Base-by-base conservation (phyloP, 83 land plant genomes). In the Isoetes engelmannii region DNA sequence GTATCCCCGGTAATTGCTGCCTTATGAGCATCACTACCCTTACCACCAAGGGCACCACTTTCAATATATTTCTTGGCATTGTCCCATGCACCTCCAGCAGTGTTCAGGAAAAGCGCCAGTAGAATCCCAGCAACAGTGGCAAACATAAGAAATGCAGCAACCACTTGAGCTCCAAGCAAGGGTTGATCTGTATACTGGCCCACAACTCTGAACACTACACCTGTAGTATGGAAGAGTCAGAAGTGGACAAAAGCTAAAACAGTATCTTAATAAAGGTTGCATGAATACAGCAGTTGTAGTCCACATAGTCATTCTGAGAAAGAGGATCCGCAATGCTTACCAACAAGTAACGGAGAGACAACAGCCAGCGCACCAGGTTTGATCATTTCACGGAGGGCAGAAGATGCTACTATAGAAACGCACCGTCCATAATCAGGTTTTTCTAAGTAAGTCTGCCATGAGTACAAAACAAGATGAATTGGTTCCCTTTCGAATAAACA, bases 71-170 rank as follows among this genome's bases (percentile, higher is more conserved):
- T 95, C 80, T 95, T 95, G 9, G 99, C 99, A 76, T 95, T 91
- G 69, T 91, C 99, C 99, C 99, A 95, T 9, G 99, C 99, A 66
- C 97, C 99, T 20, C 99, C 97, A 48, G 99, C 83, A 42, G 99
- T 95, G 65, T 95, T 95, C 18, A 95, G 83, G 79, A 95, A 95
- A 47, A 92, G 86, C 48, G 99, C 97, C 99, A 95, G 91, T 41
- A 95, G 79, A 72, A 95, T 95, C 41, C 99, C 99, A 57, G 99
- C 82, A 13, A 95, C 99, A 3, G 99, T 95, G 51, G 97, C 99
- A 77, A 95, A 91, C 99, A 95, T 95, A 5, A 95, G 86, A 89
- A 95, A 78, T 7, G 95, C 75, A 47, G 99, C 94, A 45, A 95
- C 99, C 8, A 84, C 99, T 80, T 95, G 88, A 17, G 99, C 99